Base-by-base conservation (phyloP, 768 basidiomycete species). In the Scleroderma citrinum region DNA sequence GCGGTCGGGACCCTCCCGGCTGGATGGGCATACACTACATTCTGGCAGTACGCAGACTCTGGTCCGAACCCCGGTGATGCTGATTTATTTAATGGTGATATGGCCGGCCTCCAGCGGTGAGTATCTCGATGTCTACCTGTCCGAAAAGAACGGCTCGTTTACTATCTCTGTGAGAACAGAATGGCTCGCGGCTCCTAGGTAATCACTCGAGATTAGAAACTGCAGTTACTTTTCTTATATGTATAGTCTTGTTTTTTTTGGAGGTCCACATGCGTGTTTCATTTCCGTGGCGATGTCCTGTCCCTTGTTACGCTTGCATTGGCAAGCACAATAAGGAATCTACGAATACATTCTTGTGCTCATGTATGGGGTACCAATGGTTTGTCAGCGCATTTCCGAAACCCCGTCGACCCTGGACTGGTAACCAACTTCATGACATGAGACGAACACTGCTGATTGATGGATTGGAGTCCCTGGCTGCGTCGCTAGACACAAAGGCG, bases 31-130 rank as follows among this genome's bases (percentile, higher is more conserved):
- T 75, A 66, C 55, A 56, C 69, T 8, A 78, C 82, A 0, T 82
- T 83, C 63, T 82, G 80, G 80, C 78, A 82, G 58, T 81, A 78
- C 45, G 76, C 75, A 4, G 70, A 80, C 50, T 73, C 74, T 26
- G 76, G 80, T 5, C 35, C 75, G 19, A 77, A 76, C 56, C 78
- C 79, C 38, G 81, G 81, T 34, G 80, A 83, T 51, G 74, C 76
- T 44, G 74, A 83, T 54, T 52, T 66, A 47, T 83, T 80, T 69
- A 80, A 81, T 35, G 82, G 81, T 16, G 72, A 76, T 51, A 49
- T 65, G 37, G 63, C 72, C 45, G 71, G 73, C 13, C 34, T 35
- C 12, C 53, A 68, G 46, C 56, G 60, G 76, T 76, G 45, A 13
- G 34, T 35, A 13, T 6, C 5, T n/a, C 13, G 5, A 14, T 35